Evolutionary conservation across 805 yeast genomes (phyloP), one percentile per base, ranked within the genome.

Genomic region (Phaffomyces antillensis): DNA sequence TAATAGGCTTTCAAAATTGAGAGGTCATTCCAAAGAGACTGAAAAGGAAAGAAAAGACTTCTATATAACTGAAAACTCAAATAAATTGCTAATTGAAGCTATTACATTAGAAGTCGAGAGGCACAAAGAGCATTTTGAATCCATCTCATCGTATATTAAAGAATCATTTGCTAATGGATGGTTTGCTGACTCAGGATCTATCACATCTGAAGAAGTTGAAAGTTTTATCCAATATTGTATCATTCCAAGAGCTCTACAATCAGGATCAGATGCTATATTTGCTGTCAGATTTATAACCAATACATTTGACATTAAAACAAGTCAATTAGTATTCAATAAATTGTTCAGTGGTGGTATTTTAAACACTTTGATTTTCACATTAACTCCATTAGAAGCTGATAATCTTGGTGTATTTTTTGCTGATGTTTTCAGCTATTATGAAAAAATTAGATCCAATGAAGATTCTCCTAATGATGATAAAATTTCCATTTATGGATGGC

Each of bases 181-280:
- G 82, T 76, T 79, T 48, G 8, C 32, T 1, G 30, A 37, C 16
- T 43, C 52, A 5, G 39, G 39, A 7, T 49, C 55, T 16, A 15
- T 25, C 17, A 36, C 55, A 1, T 42, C 34, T 1, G 51, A 50
- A 5, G 64, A 63, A 34, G 51, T 64, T 12, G 50, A 51, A 26
- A 41, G 57, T 1, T 76, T 87, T 40, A 57, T 87, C 32, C 81
- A 82, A 48, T 60, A 63, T 43, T 87, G 96, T 61, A 53, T 87
- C 7, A 62, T 89, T 12, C 96, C 96, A 11, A 70, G 97, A 51
- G 73, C 81, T 4, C 61, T 83, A 2, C 88, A 83, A 51, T 86
- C 96, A 0, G 79, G 95, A 0, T 76, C 82, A 50, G 97, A 89
- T 65, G 95, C 96, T 0, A 68, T 84, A 0, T 90, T 67, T 58